phyloP scores from a whole-genome alignment of 2,329 filamentous ascomycete genomes.

The Cladosporium sp. region DNA sequence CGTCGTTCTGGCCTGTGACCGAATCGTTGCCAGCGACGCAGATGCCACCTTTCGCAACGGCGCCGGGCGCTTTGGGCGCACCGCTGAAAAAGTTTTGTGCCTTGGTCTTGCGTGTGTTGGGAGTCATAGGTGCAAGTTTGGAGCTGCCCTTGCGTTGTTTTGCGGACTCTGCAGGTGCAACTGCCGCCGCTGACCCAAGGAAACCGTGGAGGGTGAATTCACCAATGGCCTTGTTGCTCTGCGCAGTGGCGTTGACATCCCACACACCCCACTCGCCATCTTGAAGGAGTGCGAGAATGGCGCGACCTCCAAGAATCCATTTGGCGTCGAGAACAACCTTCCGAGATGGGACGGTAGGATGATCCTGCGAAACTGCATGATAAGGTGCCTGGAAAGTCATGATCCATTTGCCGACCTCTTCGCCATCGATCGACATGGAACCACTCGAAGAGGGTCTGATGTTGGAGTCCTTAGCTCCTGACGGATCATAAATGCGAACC shows the following conservation, averaged over 20 bases:
- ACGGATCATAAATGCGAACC: slow-evolving; percentile 59
- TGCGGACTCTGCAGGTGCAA: slow-evolving; percentile 25
- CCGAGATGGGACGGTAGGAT: slow-evolving; percentile 39
- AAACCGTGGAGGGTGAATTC: slow-evolving; percentile 35
- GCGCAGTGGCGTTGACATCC: slow-evolving; percentile 37
- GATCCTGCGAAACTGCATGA: slow-evolving; percentile 24
- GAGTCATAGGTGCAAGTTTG: slow-evolving; percentile 52
- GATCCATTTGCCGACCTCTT: slow-evolving; percentile 31
- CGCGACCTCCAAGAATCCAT: slow-evolving; percentile 49
- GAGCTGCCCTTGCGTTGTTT: slow-evolving; percentile 38
- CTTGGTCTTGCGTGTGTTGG: slow-evolving; percentile 50
- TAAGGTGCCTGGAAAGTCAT: slow-evolving; percentile 32
- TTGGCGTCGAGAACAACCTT: slow-evolving; percentile 51
- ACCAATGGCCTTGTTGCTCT: slow-evolving; percentile 26
- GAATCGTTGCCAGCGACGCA: slow-evolving; percentile 38
- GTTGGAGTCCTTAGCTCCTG: slow-evolving; percentile 6
- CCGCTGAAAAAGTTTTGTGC: slow-evolving; percentile 48
- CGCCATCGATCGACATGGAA: slow-evolving; percentile 19
- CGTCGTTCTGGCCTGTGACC: slow-evolving; percentile 40
- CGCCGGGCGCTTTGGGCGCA: slow-evolving; percentile 34
- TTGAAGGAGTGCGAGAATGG: slow-evolving; percentile 48
- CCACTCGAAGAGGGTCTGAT: slow-evolving; percentile 30
- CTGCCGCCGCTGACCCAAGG: slow-evolving; percentile 28
- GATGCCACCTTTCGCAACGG: slow-evolving; percentile 43
- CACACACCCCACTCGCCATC: slow-evolving; percentile 57